A percentile compares a stretch with the other conserved stretches of the same genome.
phyloP scores from a whole-genome alignment of 2,329 filamentous ascomycete species.

The Verticillium klebahnii region DNA sequence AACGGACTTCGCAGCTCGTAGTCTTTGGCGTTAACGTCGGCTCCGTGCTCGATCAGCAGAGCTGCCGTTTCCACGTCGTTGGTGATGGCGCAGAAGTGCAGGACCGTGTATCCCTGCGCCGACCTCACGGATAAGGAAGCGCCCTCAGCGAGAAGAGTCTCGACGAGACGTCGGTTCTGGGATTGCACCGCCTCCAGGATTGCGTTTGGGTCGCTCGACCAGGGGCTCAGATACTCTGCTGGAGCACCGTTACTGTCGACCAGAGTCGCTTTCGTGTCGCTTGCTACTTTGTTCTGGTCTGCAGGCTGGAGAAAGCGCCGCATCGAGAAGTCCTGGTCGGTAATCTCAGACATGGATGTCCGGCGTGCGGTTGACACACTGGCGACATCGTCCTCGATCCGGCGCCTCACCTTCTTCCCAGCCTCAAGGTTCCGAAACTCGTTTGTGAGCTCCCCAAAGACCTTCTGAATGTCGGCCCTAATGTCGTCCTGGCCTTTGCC shows the following conservation, averaged over 20 bases:
- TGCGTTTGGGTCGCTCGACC: not conserved
- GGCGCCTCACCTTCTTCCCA: not conserved
- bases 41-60: not conserved
- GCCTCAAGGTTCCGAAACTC: not conserved
- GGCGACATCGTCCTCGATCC: not conserved
- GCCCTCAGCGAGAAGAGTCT: not conserved
- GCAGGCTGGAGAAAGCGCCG: not conserved
- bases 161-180: not conserved
- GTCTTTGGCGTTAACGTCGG: constrained; percentile 2
- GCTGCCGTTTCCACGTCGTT: not conserved
- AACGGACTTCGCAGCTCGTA: constrained; percentile 1
- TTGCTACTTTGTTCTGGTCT: not conserved
- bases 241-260: too few relatives aligned
- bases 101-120: not conserved
- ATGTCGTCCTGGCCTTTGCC: constrained; percentile 4
- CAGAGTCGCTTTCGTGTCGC: not conserved
- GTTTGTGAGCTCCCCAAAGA: not conserved
- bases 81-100: constrained; percentile 2
- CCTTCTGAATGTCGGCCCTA: not conserved
- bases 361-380: not conserved
- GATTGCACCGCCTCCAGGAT: not conserved
- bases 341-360: not conserved
- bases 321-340: not conserved
- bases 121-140: not conserved
- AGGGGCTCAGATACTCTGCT: not conserved